phyloP scores from a whole-genome alignment of 768 basidiomycete species.

The Boletus eberwhitei region DNA sequence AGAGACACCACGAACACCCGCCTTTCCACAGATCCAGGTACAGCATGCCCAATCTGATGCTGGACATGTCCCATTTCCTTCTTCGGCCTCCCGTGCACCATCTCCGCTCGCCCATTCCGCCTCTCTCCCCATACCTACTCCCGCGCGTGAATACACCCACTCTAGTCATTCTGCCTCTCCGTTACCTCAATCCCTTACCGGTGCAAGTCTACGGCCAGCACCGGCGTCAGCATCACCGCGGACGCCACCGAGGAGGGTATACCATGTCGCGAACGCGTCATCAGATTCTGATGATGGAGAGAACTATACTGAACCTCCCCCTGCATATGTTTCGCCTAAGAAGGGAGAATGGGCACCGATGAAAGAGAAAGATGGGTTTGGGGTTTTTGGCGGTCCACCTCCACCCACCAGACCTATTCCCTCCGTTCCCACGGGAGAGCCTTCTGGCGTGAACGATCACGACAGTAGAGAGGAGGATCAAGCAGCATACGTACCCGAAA shows the following conservation, averaged over 20 bases:
- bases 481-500: neutral
- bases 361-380: slow-evolving; percentile 21
- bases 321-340: slow-evolving; percentile 39
- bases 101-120: slow-evolving; percentile 26
- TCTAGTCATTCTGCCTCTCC: slow-evolving; percentile 10
- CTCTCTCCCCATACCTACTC: slow-evolving; percentile 19
- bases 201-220: neutral
- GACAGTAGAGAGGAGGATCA: neutral
- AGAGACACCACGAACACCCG: slow-evolving; percentile 16
- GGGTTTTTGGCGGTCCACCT: neutral
- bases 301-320: slow-evolving; percentile 40
- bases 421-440: slow-evolving; percentile 8
- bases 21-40: slow-evolving; percentile 26
- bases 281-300: slow-evolving; percentile 20
- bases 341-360: neutral
- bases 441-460: slow-evolving; percentile 3
- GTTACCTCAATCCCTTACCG: slow-evolving; percentile 5
- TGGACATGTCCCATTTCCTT: slow-evolving; percentile 6
- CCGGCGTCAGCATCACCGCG: slow-evolving; percentile 19
- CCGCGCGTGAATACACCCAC: slow-evolving; percentile 3
- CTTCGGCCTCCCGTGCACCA: slow-evolving; percentile 10
- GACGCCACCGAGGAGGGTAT: slow-evolving; percentile 39
- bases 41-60: slow-evolving; percentile 20
- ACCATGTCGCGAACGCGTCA: slow-evolving; percentile 41
- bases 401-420: slow-evolving; percentile 21